A percentile compares a stretch with the other conserved stretches of the same genome.
phyloP scores from a whole-genome alignment of 2,329 filamentous ascomycete genomes.

The Pseudogymnoascus sp. region DNA sequence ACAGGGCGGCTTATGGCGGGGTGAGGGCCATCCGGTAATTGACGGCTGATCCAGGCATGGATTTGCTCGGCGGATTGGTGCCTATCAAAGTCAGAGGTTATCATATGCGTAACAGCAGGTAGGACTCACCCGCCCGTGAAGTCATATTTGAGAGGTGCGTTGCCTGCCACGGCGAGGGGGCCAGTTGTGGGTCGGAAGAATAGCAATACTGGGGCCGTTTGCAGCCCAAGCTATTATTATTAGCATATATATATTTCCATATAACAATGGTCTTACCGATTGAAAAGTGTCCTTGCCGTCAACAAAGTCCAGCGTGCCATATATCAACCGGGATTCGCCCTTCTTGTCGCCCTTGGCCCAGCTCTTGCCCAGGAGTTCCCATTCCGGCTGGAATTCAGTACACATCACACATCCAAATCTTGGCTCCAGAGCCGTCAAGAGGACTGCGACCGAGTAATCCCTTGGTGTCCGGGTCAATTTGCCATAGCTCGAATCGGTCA shows the following conservation, averaged over 20 bases:
- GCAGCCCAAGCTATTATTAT: slow-evolving; percentile 67
- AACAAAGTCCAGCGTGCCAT: slow-evolving; percentile 78
- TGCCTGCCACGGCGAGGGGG: slow-evolving; percentile 63
- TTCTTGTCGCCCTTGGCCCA: slow-evolving; percentile 81
- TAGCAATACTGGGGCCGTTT: slow-evolving; percentile 87
- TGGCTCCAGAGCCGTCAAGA: slow-evolving; percentile 78
- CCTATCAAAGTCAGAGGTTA: slow-evolving; percentile 36
- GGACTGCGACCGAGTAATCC: slow-evolving; percentile 74
- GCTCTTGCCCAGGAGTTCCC: slow-evolving; percentile 76
- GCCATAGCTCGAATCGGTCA: slow-evolving; percentile 69
- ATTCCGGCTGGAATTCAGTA: slow-evolving; percentile 88
- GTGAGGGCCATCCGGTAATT: slow-evolving; percentile 71
- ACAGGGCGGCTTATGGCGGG: slow-evolving; percentile 75
- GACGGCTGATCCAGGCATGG: slow-evolving; percentile 69
- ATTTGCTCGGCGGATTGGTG: slow-evolving; percentile 69
- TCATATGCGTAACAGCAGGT: not conserved
- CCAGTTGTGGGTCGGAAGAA: slow-evolving; percentile 81
- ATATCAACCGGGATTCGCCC: slow-evolving; percentile 65
- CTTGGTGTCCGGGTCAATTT: slow-evolving; percentile 69
- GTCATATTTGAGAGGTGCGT: slow-evolving; percentile 71
- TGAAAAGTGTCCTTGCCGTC: slow-evolving; percentile 81
- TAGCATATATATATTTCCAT: slow-evolving; percentile 11
- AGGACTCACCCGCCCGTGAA: slow-evolving; percentile 67
- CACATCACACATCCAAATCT: slow-evolving; percentile 83
- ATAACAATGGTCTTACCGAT: slow-evolving; percentile 51